Evolutionary conservation across 768 basidiomycete species (phyloP).

Genomic region (Dioszegia hungarica): DNA sequence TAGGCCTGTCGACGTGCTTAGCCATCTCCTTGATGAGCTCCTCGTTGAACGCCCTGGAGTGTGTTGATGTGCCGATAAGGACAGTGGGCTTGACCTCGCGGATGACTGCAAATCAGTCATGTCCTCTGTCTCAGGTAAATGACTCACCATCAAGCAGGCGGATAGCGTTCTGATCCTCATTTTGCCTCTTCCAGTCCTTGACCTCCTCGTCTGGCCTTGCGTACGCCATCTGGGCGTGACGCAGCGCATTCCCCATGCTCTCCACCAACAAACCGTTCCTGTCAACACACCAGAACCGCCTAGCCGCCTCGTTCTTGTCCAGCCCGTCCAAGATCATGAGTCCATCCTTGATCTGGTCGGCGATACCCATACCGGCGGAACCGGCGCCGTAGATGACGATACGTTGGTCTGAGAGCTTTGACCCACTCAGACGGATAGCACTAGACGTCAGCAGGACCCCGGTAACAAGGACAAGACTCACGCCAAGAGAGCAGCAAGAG

Average conservation of each 20-base stretch:
- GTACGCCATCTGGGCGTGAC: conserved; percentile 51
- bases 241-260: conserved; percentile 52
- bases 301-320: conserved; percentile 60
- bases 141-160: conserved; percentile 54
- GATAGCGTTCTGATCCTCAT: conserved; percentile 36
- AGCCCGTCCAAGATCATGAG: conserved; percentile 58
- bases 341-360: conserved; percentile 67
- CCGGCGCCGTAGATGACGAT: conserved; percentile 74
- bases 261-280: conserved; percentile 61
- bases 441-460: conserved; percentile 11
- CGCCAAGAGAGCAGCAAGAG: conserved; percentile 65
- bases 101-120: conserved; percentile 59
- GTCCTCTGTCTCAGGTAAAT: not conserved
- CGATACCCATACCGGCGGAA: conserved; percentile 67
- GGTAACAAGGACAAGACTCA: conserved; percentile 32
- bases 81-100: conserved; percentile 73
- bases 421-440: conserved; percentile 29
- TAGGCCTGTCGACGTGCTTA: conserved; percentile 61
- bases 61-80: conserved; percentile 76
- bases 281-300: conserved; percentile 71
- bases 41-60: conserved; percentile 59
- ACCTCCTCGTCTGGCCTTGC: conserved; percentile 49
- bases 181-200: conserved; percentile 38
- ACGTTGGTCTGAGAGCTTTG: conserved; percentile 65
- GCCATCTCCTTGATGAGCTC: conserved; percentile 53